phyloP scores from a whole-genome alignment of 2,329 filamentous ascomycete genomes.

The Diaporthe velutina region DNA sequence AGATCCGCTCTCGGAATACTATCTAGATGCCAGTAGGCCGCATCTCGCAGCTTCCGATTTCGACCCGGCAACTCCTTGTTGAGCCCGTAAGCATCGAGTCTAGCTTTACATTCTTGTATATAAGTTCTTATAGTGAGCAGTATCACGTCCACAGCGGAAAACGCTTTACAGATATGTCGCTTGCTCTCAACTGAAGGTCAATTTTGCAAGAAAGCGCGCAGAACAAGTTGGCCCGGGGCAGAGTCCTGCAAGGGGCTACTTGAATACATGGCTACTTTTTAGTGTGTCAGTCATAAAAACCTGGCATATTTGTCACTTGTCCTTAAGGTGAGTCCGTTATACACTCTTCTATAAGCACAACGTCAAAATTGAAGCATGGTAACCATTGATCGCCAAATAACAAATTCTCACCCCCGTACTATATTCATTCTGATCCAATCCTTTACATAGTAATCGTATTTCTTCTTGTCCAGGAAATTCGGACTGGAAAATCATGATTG shows the following conservation, averaged over 20 bases:
- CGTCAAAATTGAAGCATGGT: too few relatives aligned
- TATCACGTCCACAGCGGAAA: neutral
- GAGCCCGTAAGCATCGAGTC: neutral
- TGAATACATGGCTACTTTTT: neutral
- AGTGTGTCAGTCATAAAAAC: neutral
- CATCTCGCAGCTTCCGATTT: neutral
- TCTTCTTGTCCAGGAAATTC: too few relatives aligned
- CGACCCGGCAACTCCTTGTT: too few relatives aligned
- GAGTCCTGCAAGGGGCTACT: neutral
- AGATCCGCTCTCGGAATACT: neutral
- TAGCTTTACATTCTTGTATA: conserved; percentile 9
- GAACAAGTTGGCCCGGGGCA: neutral
- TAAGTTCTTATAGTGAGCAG: neutral
- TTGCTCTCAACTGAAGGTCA: neutral
- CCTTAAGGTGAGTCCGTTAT: too few relatives aligned
- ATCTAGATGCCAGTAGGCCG: neutral
- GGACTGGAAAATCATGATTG: too few relatives aligned
- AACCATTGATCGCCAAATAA: too few relatives aligned
- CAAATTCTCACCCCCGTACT: too few relatives aligned
- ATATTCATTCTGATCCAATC: too few relatives aligned
- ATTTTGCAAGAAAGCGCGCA: too few relatives aligned
- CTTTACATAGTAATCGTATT: neutral
- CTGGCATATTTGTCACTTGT: too few relatives aligned
- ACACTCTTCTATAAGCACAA: too few relatives aligned
- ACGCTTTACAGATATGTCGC: neutral